These are phyloP conservation scores for Mycosphaerella sp. DNA, from an alignment of 2,329 filamentous ascomycete genomes.

Conservation along the genomic window DNA sequence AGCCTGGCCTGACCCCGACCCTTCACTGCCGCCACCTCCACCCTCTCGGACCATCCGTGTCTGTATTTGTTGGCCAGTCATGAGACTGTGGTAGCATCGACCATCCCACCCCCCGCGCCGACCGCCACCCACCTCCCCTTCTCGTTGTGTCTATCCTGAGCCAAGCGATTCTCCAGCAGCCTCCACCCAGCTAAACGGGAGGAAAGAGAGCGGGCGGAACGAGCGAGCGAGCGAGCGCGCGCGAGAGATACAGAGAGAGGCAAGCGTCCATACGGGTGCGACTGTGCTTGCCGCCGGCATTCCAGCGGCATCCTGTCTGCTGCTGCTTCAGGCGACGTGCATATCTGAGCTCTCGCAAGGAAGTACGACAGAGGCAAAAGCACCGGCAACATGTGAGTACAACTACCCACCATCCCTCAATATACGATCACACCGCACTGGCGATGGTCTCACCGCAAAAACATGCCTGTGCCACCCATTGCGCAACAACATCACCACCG, in stretches of 20 bases:
- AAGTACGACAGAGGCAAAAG: conserved; percentile 15
- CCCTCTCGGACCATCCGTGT: not conserved
- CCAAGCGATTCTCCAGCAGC: not conserved
- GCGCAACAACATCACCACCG: not conserved
- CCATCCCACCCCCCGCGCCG: not conserved
- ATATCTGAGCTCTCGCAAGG: conserved; percentile 17
- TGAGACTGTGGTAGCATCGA: not conserved
- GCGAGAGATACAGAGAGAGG: not conserved
- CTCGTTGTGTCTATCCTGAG: not conserved
- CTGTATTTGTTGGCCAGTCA: not conserved
- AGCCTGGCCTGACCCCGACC: not conserved
- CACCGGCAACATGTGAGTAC: conserved; percentile 28
- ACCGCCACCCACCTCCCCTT: not conserved
- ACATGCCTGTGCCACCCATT: conserved; percentile 23
- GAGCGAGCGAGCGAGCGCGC: no score
- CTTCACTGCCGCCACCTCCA: conserved; percentile 1
- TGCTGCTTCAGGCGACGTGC: conserved; percentile 17
- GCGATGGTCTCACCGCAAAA: conserved; percentile 28
- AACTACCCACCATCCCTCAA: conserved; percentile 9
- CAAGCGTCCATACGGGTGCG: conserved; percentile 16
- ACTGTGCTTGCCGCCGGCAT: conserved; percentile 16
- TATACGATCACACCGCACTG: conserved; percentile 9
- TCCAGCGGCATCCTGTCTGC: conserved; percentile 9
- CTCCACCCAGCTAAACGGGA: conserved; percentile 4
- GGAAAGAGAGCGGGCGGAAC: no score